phyloP scores from a whole-genome alignment of 2,329 filamentous ascomycete species.

The Trichoderma brevicompactum region DNA sequence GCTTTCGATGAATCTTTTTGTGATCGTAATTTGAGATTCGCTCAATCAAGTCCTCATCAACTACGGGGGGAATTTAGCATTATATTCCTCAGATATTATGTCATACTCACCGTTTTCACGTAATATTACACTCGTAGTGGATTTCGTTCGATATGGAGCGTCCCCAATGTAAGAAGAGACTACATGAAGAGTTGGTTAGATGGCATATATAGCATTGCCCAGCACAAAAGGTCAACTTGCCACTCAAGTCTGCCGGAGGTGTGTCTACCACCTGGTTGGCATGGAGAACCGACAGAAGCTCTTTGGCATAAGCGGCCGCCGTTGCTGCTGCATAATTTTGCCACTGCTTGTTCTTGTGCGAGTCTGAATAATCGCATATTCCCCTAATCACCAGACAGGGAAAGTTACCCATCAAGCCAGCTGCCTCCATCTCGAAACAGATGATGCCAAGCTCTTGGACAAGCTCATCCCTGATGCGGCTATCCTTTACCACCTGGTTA shows the following conservation, averaged over 20 bases:
- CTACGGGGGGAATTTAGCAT: neutral
- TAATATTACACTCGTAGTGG: neutral
- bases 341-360: slow-evolving; percentile 21
- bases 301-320: slow-evolving; percentile 17
- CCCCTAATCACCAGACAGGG: slow-evolving; percentile 16
- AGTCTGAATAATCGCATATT: slow-evolving; percentile 25
- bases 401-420: slow-evolving; percentile 14
- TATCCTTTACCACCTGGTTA: slow-evolving; percentile 17
- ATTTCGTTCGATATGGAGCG: neutral
- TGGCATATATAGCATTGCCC: neutral
- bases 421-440: slow-evolving; percentile 4
- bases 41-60: neutral
- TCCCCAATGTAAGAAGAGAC: neutral
- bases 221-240: neutral
- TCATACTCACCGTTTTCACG: neutral
- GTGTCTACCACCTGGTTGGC: neutral
- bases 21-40: neutral
- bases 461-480: neutral
- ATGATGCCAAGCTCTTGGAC: neutral
- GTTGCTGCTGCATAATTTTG: slow-evolving; percentile 15
- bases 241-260: neutral
- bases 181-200: neutral
- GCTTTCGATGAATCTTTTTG: neutral
- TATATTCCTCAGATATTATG: neutral
- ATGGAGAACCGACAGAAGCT: neutral